These are phyloP conservation scores for Crithidia bombi DNA, from an alignment of 208 protist species.

Conservation along the genomic window DNA sequence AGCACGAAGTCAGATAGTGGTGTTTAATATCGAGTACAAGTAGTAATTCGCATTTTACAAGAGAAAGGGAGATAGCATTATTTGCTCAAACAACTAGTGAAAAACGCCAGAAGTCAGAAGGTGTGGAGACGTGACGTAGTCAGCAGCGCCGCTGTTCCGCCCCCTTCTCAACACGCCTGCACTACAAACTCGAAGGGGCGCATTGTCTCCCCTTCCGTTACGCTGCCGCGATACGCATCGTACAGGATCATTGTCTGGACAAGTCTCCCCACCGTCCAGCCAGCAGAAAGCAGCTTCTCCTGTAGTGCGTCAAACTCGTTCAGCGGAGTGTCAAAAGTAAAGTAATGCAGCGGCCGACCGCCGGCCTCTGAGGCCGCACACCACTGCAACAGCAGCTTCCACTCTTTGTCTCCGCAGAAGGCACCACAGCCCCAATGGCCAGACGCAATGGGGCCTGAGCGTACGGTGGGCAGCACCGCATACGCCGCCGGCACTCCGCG, in stretches of 20 bases:
- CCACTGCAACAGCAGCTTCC: conserved; percentile 90
- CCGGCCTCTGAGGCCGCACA: conserved; percentile 70
- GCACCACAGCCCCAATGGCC: conserved; percentile 94
- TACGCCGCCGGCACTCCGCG: conserved; percentile 22
- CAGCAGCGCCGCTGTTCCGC: neutral
- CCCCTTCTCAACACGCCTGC: conserved; percentile 4
- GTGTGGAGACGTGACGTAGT: too few relatives aligned
- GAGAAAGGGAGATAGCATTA: too few relatives aligned
- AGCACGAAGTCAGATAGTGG: too few relatives aligned
- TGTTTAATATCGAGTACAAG: too few relatives aligned
- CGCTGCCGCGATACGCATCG: conserved; percentile 2
- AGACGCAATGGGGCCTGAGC: conserved; percentile 58
- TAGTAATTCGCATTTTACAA: too few relatives aligned
- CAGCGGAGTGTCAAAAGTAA: conserved; percentile 42
- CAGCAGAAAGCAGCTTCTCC: conserved; percentile 32
- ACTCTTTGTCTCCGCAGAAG: conserved; percentile 79
- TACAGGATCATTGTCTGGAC: conserved; percentile 34
- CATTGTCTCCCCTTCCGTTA: conserved; percentile 10
- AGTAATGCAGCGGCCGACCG: conserved; percentile 51
- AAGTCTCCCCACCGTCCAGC: conserved; percentile 56
- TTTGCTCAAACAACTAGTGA: neutral
- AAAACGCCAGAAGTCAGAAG: neutral
- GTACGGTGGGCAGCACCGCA: conserved; percentile 23
- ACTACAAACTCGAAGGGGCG: conserved; percentile 15
- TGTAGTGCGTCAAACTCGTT: conserved; percentile 31